These are phyloP conservation scores for Pythium sukuiense DNA, from an alignment of 352 stramenopile species.

Conservation along the genomic window DNA sequence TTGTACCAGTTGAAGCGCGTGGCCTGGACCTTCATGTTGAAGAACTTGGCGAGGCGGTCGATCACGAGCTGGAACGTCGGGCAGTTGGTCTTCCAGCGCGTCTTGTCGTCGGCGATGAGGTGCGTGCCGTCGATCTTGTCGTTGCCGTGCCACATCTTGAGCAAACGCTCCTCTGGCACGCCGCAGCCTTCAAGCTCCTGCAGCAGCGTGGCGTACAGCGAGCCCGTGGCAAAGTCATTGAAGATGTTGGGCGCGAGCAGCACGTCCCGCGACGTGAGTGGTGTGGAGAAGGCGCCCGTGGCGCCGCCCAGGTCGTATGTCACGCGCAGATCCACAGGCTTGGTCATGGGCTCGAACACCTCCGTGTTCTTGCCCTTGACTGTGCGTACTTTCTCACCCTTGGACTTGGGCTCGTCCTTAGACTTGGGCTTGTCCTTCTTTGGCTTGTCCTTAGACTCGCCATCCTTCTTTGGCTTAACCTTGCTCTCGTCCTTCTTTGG, in stretches of 20 bases:
- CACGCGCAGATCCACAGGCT: slow-evolving; percentile 68
- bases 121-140: slow-evolving; percentile 92
- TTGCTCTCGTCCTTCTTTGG: slow-evolving; percentile 13
- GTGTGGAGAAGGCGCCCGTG: slow-evolving; percentile 57
- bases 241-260: slow-evolving; percentile 76
- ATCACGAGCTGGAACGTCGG: slow-evolving; percentile 84
- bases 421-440: slow-evolving; percentile 5
- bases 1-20: slow-evolving; percentile 96
- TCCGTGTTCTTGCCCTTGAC: slow-evolving; percentile 79
- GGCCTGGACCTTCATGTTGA: slow-evolving; percentile 85
- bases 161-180: slow-evolving; percentile 58
- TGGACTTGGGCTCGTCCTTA: slow-evolving; percentile 19
- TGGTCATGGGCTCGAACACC: slow-evolving; percentile 66
- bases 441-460: slow-evolving; percentile 33
- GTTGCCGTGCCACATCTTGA: slow-evolving; percentile 86
- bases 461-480: slow-evolving; percentile 21
- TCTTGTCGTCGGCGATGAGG: slow-evolving; percentile 91
- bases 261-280: slow-evolving; percentile 59
- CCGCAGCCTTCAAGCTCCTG: slow-evolving; percentile 64
- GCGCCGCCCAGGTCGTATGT: slow-evolving; percentile 63
- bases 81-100: slow-evolving; percentile 68
- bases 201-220: slow-evolving; percentile 70
- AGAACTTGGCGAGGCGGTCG: slow-evolving; percentile 85
- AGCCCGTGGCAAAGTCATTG: slow-evolving; percentile 67
- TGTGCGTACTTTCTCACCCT: slow-evolving; percentile 24